Evolutionary conservation across 78 protist species (phyloP).

Genomic region (Protostelium mycophagum): DNA sequence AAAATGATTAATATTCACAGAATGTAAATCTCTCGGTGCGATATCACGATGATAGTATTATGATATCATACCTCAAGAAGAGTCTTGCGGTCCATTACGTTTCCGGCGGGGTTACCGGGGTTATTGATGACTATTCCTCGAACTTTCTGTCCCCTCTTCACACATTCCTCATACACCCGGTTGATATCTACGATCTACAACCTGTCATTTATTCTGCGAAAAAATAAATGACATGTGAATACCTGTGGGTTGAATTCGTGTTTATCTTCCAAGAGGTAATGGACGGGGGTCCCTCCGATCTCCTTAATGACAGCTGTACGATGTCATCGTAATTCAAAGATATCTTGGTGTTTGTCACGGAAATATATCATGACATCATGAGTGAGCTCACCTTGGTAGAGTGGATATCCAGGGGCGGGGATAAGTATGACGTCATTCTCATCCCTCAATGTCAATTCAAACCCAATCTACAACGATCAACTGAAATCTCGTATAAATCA

Average conservation of each 20-base stretch:
- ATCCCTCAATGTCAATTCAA: slow-evolving; percentile 48
- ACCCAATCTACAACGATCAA: background rate
- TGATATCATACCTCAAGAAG: slow-evolving; percentile 18
- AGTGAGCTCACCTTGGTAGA: slow-evolving; percentile 82
- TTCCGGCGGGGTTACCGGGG: slow-evolving; percentile 99
- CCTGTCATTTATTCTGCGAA: background rate
- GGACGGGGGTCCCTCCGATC: background rate
- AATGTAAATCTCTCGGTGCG: too few species aligned
- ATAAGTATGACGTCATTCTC: slow-evolving; percentile 79
- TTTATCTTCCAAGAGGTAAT: background rate
- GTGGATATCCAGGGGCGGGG: slow-evolving; percentile 99
- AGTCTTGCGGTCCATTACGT: slow-evolving; percentile 26
- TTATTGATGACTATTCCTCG: slow-evolving; percentile 94
- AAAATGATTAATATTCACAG: too few species aligned
- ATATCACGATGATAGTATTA: background rate
- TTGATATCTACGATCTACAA: slow-evolving; percentile 15
- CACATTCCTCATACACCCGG: slow-evolving; percentile 39
- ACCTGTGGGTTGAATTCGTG: background rate
- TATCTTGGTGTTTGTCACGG: too few species aligned
- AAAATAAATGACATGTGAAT: too few species aligned
- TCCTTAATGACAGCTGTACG: background rate
- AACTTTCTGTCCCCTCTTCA: slow-evolving; percentile 44
- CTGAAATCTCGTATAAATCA: background rate
- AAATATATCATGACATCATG: background rate
- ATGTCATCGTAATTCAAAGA: too few species aligned